These are phyloP conservation scores for Mycena rosella DNA, from an alignment of 768 basidiomycete genomes.

Conservation along the genomic window DNA sequence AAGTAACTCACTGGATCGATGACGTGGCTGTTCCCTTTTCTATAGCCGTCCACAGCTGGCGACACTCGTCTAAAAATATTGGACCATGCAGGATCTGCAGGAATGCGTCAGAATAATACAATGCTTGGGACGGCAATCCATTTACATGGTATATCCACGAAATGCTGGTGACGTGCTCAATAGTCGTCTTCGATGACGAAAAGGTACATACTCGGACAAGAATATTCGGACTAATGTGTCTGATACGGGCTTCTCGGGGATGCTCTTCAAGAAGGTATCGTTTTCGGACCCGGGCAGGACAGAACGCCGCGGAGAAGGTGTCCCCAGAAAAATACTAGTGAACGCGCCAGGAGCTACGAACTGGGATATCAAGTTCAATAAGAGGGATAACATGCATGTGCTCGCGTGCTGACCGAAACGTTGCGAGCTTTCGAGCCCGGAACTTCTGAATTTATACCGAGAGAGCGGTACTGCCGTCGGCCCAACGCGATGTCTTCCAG, in stretches of 20 bases:
- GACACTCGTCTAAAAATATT: slow-evolving; percentile 19
- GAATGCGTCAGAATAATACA: not conserved
- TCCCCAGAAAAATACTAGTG: slow-evolving; percentile 18
- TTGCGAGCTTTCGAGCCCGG: slow-evolving; percentile 14
- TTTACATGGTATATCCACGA: slow-evolving; percentile 18
- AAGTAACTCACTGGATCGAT: slow-evolving; percentile 14
- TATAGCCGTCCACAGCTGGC: slow-evolving; percentile 4
- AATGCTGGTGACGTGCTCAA: not conserved
- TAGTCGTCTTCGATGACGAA: not conserved
- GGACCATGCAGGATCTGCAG: slow-evolving; percentile 19
- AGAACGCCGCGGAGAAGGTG: not conserved
- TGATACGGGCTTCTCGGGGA: slow-evolving; percentile 9
- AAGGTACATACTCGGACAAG: not conserved
- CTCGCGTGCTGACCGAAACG: not conserved
- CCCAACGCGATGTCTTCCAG: slow-evolving; percentile 18
- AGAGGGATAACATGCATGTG: not conserved
- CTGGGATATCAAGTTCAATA: not conserved
- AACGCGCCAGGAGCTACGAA: slow-evolving; percentile 1
- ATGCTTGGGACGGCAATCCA: not conserved
- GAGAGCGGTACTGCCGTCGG: slow-evolving; percentile 19
- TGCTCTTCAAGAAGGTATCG: slow-evolving; percentile 13
- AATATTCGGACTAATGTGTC: slow-evolving; percentile 13
- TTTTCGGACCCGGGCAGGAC: slow-evolving; percentile 15
- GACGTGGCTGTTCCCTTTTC: slow-evolving; percentile 15
- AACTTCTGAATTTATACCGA: slow-evolving; percentile 19